Evolutionary conservation across 2,329 filamentous ascomycete species (phyloP).

Genomic region (Colletotrichum gloeosporioides): DNA sequence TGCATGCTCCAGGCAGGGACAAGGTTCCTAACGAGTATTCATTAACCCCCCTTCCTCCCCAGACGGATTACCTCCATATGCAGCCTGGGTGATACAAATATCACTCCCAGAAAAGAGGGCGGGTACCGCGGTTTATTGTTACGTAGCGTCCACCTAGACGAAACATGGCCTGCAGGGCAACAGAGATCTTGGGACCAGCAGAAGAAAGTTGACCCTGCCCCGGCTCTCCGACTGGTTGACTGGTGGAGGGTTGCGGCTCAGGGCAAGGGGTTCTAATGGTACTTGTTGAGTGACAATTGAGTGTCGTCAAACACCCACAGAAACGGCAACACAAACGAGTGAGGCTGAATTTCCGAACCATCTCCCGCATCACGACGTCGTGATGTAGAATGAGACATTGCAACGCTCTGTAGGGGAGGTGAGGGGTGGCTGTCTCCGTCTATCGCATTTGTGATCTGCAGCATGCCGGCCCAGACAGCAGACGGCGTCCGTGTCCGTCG

Average conservation of each 20-base stretch:
- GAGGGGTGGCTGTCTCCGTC: background rate
- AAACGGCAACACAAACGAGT: background rate
- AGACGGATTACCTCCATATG: background rate
- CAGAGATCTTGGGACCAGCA: background rate
- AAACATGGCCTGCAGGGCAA: background rate
- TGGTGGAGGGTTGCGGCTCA: background rate
- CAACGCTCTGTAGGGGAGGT: background rate
- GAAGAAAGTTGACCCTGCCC: background rate
- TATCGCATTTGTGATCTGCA: background rate
- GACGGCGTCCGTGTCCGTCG: background rate
- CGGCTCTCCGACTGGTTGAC: background rate
- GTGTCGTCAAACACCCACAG: background rate
- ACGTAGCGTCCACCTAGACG: background rate
- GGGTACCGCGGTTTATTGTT: background rate
- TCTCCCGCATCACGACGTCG: background rate
- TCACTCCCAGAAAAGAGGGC: background rate
- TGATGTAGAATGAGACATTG: background rate
- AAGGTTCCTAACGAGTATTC: background rate
- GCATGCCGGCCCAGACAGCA: background rate
- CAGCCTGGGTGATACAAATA: background rate
- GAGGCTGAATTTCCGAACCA: background rate
- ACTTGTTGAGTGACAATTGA: background rate
- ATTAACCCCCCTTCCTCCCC: background rate
- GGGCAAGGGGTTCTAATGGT: background rate
- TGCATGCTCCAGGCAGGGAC: background rate